Conservation (phyloP, 2,329 filamentous ascomycete species). For the Penicillium crustosum region DNA sequence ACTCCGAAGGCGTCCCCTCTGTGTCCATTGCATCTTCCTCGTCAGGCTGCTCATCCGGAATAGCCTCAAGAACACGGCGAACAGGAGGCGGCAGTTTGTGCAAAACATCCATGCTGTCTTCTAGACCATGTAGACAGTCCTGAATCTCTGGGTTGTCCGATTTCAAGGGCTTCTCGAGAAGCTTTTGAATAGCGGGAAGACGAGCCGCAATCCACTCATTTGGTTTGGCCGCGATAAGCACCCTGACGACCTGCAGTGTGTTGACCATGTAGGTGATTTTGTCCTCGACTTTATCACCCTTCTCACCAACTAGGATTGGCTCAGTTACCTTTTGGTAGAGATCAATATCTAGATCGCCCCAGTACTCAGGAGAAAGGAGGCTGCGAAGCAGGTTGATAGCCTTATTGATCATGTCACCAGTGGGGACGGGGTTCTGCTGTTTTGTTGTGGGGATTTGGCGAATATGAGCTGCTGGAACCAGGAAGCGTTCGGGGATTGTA, state of each 20-base stretch:
- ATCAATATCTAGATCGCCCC: slow-evolving; percentile 89
- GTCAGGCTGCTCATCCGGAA: slow-evolving; percentile 77
- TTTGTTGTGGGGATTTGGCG: slow-evolving; percentile 55
- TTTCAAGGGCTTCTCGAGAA: slow-evolving; percentile 84
- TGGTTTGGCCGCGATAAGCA: slow-evolving; percentile 81
- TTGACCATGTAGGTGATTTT: slow-evolving; percentile 88
- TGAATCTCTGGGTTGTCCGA: slow-evolving; percentile 91
- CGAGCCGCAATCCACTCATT: slow-evolving; percentile 88
- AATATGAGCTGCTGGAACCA: slow-evolving; percentile 68
- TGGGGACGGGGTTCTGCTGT: slow-evolving; percentile 53
- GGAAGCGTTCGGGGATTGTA: slow-evolving; percentile 80
- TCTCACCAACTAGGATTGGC: slow-evolving; percentile 78
- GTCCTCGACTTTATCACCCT: slow-evolving; percentile 76
- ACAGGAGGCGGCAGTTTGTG: slow-evolving; percentile 73
- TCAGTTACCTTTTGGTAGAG: slow-evolving; percentile 89
- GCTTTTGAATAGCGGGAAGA: slow-evolving; percentile 74
- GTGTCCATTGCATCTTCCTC: slow-evolving; percentile 81
- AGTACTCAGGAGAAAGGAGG: slow-evolving; percentile 80
- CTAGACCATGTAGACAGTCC: slow-evolving; percentile 78
- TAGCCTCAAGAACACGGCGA: slow-evolving; percentile 79
- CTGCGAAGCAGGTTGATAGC: slow-evolving; percentile 79
- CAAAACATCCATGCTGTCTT: slow-evolving; percentile 67
- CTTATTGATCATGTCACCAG: slow-evolving; percentile 80
- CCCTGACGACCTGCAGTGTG: slow-evolving; percentile 84
- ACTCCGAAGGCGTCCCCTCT: slow-evolving; percentile 75